A percentile compares a stretch with the other conserved stretches of the same genome.
phyloP scores from a whole-genome alignment of 495 filamentous ascomycete genomes.

The Penicillium lagena region DNA sequence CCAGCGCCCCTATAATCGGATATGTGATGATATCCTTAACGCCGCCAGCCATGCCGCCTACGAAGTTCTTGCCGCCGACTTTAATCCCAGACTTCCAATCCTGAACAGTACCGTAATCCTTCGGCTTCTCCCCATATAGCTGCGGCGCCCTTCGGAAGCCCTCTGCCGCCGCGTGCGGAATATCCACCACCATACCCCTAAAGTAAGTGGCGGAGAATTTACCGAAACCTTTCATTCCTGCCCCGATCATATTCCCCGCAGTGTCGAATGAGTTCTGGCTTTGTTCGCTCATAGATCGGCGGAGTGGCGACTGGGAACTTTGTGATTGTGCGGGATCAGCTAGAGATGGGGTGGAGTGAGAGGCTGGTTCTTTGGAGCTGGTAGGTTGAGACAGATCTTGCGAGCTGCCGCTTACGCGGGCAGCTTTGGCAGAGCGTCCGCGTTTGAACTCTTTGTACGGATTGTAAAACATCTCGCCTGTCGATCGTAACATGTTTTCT shows the following conservation, averaged over 20 bases:
- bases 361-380: background rate
- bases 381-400: background rate
- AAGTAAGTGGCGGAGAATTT: slow-evolving; percentile 22
- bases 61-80: slow-evolving; percentile 50
- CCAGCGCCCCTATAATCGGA: slow-evolving; percentile 55
- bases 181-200: slow-evolving; percentile 46
- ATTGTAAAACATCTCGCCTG: slow-evolving; percentile 12
- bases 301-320: background rate
- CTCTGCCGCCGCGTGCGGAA: slow-evolving; percentile 68
- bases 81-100: slow-evolving; percentile 30
- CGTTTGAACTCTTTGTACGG: slow-evolving; percentile 12
- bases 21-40: slow-evolving; percentile 61
- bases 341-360: background rate
- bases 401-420: background rate
- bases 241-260: slow-evolving; percentile 19
- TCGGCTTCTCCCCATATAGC: slow-evolving; percentile 58
- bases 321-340: too few species aligned
- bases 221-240: slow-evolving; percentile 23
- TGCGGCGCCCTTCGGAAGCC: slow-evolving; percentile 80
- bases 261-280: slow-evolving; percentile 4
- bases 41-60: slow-evolving; percentile 67
- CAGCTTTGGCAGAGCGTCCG: background rate
- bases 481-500: slow-evolving; percentile 6
- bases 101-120: slow-evolving; percentile 24
- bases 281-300: background rate